phyloP scores from a whole-genome alignment of 1,284 basidiomycete genomes.

The Dichomitus squalens region DNA sequence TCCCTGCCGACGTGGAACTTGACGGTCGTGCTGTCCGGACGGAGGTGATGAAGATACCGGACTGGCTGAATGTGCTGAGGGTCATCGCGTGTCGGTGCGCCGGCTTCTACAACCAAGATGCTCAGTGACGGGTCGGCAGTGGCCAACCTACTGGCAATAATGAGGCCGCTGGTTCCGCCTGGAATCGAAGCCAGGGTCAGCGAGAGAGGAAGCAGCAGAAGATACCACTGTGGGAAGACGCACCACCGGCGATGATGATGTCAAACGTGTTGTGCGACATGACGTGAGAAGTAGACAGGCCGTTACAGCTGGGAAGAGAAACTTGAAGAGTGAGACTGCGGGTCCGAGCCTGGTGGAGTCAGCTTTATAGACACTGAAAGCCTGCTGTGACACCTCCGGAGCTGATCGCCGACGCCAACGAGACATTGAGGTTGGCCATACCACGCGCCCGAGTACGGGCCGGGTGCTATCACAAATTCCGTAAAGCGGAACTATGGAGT shows the following conservation, averaged over 20 bases:
- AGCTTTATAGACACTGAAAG: too few species aligned
- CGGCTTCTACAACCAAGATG: constrained; percentile 50
- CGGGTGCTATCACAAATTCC: too few species aligned
- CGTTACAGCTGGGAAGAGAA: not conserved
- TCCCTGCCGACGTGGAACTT: constrained; percentile 45
- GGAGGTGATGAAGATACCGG: constrained; percentile 44
- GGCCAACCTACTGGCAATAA: constrained; percentile 50
- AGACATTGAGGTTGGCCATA: too few species aligned
- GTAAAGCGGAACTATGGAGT: too few species aligned
- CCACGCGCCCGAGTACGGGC: too few species aligned
- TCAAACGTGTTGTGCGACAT: constrained; percentile 14
- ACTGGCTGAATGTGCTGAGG: constrained; percentile 53
- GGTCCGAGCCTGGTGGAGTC: too few species aligned
- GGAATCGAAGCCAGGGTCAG: not conserved
- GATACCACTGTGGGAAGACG: not conserved
- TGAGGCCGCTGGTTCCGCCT: constrained; percentile 51
- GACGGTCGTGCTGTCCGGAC: constrained; percentile 42
- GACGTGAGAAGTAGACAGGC: not conserved
- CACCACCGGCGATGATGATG: constrained; percentile 20
- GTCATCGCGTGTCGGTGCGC: constrained; percentile 45
- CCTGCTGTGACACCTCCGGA: too few species aligned
- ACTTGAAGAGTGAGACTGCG: too few species aligned
- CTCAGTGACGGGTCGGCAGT: constrained; percentile 45
- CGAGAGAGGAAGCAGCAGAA: not conserved
- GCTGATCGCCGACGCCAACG: too few species aligned